Base-by-base conservation (phyloP, 148 eudicot genomes). In the Rhododendron kiyosumense region DNA sequence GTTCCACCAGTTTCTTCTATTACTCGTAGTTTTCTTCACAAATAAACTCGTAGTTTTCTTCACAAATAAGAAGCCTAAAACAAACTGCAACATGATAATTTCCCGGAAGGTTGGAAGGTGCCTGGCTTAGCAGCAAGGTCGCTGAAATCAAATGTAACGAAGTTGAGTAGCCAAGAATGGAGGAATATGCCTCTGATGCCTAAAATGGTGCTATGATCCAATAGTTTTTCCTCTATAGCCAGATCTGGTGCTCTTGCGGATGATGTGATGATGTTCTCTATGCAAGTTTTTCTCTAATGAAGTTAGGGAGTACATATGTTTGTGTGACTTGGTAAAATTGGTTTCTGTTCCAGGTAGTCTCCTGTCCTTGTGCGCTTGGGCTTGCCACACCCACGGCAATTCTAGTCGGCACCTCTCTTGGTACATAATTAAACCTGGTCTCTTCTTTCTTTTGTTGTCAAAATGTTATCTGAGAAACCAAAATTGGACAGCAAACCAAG, bases 381-480 rank as follows among this genome's bases (percentile, higher is more conserved):
- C 99, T 96, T 87, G 99, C 99, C 83, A 96, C 99, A 78, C 99
- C 99, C 73, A 96, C 98, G 20, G 99, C 99, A 87, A 95, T 96
- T 84, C 93, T 96, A 71, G 98, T 96, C 86, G 99, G 99, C 85
- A 95, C 98, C 74, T 95, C 99, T 83, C 92, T 95, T 74, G 99
- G 99, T 96, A 92, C 78, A 48, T 86, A 65, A 83, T 54, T 45
- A 30, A 57, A 54, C 69, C 59, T 75, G 81, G 75, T 83, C 46
- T 14, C 65, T 87, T 67, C 65, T 75, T 38, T 79, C 26, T 12
- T 54, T 67, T 48, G 49, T 32, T 78, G 61, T 30, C 11, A 2
- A 48, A 18, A 12, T 84, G 17, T 52, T 34, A 26, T 14, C 14
- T 51, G 59, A 14, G 49, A 74, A 49, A 28, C 34, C 2, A 32